A percentile compares a stretch with the other conserved stretches of the same genome.
These are phyloP conservation scores for Pulveroboletus sp. DNA, from an alignment of 768 basidiomycete genomes.

Conservation along the genomic window DNA sequence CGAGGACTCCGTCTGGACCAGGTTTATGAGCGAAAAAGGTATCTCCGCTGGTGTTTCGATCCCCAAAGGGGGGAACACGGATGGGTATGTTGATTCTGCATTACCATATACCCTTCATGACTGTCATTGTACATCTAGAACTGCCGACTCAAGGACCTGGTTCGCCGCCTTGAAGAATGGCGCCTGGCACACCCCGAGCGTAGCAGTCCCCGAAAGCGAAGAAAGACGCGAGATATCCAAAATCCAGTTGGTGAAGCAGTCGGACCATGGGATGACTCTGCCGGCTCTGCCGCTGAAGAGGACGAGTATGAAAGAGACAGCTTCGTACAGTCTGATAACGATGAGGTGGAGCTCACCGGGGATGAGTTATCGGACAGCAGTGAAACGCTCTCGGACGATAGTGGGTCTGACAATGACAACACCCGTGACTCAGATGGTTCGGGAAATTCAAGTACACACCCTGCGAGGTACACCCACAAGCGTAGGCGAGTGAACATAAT, in stretches of 20 bases:
- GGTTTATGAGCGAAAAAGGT: slow-evolving; percentile 3
- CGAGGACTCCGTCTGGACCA: slow-evolving; percentile 15
- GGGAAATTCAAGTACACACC: neutral
- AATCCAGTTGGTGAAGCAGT: slow-evolving; percentile 15
- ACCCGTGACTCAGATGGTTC: neutral
- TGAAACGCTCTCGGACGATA: neutral
- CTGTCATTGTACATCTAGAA: neutral
- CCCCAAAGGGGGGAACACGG: neutral
- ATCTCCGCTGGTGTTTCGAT: slow-evolving; percentile 13
- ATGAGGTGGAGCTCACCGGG: neutral
- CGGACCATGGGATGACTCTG: slow-evolving; percentile 12
- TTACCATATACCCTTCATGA: neutral
- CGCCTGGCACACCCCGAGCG: slow-evolving; percentile 11
- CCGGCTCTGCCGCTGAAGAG: slow-evolving; percentile 11
- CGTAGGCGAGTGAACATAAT: slow-evolving; percentile 1
- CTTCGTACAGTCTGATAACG: slow-evolving; percentile 9
- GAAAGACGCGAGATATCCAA: slow-evolving; percentile 2
- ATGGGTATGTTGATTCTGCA: slow-evolving; percentile 4
- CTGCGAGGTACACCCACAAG: neutral
- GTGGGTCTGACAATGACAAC: neutral
- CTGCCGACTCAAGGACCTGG: slow-evolving; percentile 6
- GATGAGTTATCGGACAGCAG: neutral
- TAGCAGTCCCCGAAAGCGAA: neutral
- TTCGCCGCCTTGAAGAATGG: slow-evolving; percentile 9
- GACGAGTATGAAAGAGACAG: neutral